Conservation (phyloP, 2,329 filamentous ascomycete genomes). For the Escovopsis weberi region DNA sequence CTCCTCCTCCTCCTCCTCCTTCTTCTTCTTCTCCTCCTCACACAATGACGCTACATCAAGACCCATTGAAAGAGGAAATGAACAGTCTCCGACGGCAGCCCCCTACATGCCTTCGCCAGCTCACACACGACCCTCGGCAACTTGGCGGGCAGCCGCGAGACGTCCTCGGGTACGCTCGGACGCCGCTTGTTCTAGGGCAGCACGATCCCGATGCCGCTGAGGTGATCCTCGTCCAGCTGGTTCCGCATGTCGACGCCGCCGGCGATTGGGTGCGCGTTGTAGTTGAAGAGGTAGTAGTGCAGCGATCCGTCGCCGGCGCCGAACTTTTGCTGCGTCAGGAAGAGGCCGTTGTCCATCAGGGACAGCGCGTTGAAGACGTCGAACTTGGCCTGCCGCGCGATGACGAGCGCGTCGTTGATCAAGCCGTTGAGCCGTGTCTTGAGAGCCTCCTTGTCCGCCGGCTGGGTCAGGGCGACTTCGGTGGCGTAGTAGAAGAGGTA, state of each 20-base stretch:
- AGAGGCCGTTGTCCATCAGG: slow-evolving; percentile 83
- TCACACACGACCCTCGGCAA: no score
- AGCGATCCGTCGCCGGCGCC: slow-evolving; percentile 87
- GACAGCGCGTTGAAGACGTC: slow-evolving; percentile 96
- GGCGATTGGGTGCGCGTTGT: slow-evolving; percentile 69
- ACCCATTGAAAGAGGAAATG: no score
- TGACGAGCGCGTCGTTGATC: slow-evolving; percentile 71
- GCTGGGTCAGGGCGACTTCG: slow-evolving; percentile 53
- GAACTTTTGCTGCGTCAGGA: slow-evolving; percentile 89
- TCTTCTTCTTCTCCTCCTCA: no score
- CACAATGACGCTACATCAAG: no score
- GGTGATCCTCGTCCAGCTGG: slow-evolving; percentile 56
- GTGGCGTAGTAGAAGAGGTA: slow-evolving; percentile 97
- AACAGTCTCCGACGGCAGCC: no score
- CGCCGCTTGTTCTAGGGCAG: slow-evolving; percentile 36
- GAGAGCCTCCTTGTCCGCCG: slow-evolving; percentile 41
- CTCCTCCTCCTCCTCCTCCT: no score
- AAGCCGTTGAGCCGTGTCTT: slow-evolving; percentile 70
- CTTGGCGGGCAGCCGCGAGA: no score
- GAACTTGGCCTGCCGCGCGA: slow-evolving; percentile 72
- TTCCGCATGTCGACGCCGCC: slow-evolving; percentile 76
- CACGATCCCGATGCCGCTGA: slow-evolving; percentile 82
- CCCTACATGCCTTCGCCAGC: no score
- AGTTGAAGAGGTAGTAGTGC: slow-evolving; percentile 97
- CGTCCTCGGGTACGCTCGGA: no score